Percentiles rank a stretch among this genome's conserved stretches.
These are phyloP conservation scores for Dioszegia aurantiaca DNA, from an alignment of 768 basidiomycete genomes.

Conservation along the genomic window DNA sequence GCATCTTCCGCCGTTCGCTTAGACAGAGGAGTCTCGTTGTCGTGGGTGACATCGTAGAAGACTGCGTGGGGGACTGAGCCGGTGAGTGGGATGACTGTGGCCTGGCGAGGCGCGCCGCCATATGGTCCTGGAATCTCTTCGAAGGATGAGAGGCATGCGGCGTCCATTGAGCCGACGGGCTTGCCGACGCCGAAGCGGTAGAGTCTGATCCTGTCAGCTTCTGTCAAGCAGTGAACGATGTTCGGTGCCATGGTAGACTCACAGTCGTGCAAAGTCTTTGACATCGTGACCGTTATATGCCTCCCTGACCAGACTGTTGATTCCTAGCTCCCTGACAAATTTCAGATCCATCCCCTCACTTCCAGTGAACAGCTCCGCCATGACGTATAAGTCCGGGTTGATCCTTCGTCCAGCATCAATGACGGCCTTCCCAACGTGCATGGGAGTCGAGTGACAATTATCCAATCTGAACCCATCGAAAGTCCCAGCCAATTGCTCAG, in stretches of 20 bases:
- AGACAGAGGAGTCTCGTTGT: constrained; percentile 86
- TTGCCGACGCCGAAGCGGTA: constrained; percentile 89
- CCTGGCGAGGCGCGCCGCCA: constrained; percentile 71
- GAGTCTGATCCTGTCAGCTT: constrained; percentile 52
- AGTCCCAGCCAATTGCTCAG: constrained; percentile 69
- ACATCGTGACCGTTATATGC: constrained; percentile 79
- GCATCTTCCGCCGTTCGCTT: constrained; percentile 94
- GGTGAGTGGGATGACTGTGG: constrained; percentile 71
- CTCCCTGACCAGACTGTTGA: constrained; percentile 92
- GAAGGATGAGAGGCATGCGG: constrained; percentile 70
- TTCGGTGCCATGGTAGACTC: constrained; percentile 20
- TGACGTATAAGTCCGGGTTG: constrained; percentile 91
- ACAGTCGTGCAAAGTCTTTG: constrained; percentile 80
- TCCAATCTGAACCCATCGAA: constrained; percentile 98
- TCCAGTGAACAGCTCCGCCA: constrained; percentile 95
- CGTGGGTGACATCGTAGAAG: constrained; percentile 93
- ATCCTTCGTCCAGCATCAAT: constrained; percentile 84
- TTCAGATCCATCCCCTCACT: constrained; percentile 86
- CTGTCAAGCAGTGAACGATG: background rate
- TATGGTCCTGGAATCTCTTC: constrained; percentile 79
- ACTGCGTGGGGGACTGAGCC: constrained; percentile 89
- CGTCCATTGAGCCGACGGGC: constrained; percentile 95
- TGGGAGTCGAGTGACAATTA: constrained; percentile 96
- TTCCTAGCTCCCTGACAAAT: constrained; percentile 85
- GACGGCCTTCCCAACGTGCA: constrained; percentile 92